phyloP scores from a whole-genome alignment of 1,284 basidiomycete species.

The Xerocomus minutiporus region DNA sequence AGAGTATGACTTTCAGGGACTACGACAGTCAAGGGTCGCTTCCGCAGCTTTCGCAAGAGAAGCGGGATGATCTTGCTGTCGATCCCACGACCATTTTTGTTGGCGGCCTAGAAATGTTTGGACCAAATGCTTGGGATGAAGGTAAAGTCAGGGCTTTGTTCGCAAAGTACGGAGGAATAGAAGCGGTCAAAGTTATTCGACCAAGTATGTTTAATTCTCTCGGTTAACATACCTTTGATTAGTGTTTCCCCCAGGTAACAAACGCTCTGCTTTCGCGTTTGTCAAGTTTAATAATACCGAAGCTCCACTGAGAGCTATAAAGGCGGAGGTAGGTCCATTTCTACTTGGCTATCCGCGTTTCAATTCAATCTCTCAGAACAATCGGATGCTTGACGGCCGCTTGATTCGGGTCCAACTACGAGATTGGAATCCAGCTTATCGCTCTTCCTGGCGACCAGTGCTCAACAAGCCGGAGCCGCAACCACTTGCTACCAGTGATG shows the following conservation, averaged over 20 bases:
- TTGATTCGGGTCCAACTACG: slow-evolving; percentile 67
- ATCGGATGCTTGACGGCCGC: slow-evolving; percentile 60
- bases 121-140: slow-evolving; percentile 64
- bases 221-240: not conserved
- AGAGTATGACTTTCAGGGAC: slow-evolving; percentile 28
- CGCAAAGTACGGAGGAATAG: slow-evolving; percentile 57
- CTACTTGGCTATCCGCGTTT: not conserved
- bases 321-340: slow-evolving; percentile 48
- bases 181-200: slow-evolving; percentile 57
- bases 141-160: slow-evolving; percentile 54
- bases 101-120: slow-evolving; percentile 64
- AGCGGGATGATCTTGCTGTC: slow-evolving; percentile 35
- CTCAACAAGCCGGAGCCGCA: slow-evolving; percentile 31
- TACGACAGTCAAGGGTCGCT: slow-evolving; percentile 20
- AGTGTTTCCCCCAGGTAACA: slow-evolving; percentile 44
- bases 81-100: slow-evolving; percentile 71
- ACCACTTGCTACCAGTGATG: slow-evolving; percentile 7
- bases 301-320: slow-evolving; percentile 55
- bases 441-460: slow-evolving; percentile 40
- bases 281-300: slow-evolving; percentile 62
- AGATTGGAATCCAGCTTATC: slow-evolving; percentile 48
- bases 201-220: slow-evolving; percentile 45
- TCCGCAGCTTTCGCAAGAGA: slow-evolving; percentile 12
- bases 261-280: slow-evolving; percentile 68
- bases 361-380: slow-evolving; percentile 47